phyloP scores from a whole-genome alignment of 768 basidiomycete genomes.

The Lactarius hatsudake region DNA sequence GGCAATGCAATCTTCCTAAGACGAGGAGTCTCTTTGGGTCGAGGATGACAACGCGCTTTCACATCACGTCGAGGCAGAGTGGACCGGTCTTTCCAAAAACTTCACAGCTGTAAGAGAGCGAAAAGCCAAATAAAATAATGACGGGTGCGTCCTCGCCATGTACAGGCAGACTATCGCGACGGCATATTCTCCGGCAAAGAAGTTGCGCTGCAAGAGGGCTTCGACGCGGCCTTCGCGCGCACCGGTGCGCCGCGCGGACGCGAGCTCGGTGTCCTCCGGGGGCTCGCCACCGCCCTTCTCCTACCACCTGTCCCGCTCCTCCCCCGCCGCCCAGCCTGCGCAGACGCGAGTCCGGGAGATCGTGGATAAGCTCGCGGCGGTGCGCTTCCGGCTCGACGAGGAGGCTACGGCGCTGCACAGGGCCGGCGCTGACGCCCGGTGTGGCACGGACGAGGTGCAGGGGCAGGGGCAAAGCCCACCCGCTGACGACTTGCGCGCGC shows the following conservation, averaged over 20 bases:
- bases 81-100: conserved; percentile 62
- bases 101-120: conserved; percentile 46
- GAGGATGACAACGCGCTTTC: background rate
- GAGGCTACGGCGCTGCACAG: conserved; percentile 50
- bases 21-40: background rate
- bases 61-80: conserved; percentile 43
- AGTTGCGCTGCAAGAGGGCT: conserved; percentile 80
- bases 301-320: conserved; percentile 23
- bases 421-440: background rate
- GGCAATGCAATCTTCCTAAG: background rate
- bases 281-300: conserved; percentile 46
- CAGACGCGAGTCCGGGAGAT: conserved; percentile 46
- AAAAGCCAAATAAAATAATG: background rate
- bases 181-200: conserved; percentile 94
- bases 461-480: background rate
- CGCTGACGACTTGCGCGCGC: conserved; percentile 13
- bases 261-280: conserved; percentile 75
- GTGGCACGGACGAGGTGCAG: background rate
- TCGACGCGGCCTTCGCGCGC: conserved; percentile 78
- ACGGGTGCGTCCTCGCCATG: background rate
- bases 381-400: conserved; percentile 65
- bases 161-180: conserved; percentile 91
- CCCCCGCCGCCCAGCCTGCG: background rate
- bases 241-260: conserved; percentile 74
- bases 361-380: conserved; percentile 48